Evolutionary conservation across 1,284 basidiomycete species (phyloP).

Genomic region (Cutaneotrichosporon spelunceum): DNA sequence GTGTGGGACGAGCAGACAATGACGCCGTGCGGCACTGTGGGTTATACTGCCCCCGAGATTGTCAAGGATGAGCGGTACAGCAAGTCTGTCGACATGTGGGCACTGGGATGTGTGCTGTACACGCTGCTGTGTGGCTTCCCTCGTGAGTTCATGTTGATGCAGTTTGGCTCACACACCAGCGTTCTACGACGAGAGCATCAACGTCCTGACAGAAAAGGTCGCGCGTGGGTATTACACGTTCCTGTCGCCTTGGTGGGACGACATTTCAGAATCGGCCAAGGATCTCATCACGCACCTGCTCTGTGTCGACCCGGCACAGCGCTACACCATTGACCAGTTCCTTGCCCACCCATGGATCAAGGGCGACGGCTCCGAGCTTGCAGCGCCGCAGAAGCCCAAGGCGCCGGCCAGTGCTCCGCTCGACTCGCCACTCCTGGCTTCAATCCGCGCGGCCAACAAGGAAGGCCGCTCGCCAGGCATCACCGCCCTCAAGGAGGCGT

Average conservation of each 20-base stretch:
- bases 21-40: slow-evolving; percentile 98
- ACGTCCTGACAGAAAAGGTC: slow-evolving; percentile 96
- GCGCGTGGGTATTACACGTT: slow-evolving; percentile 97
- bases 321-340: slow-evolving; percentile 98
- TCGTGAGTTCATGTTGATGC: slow-evolving; percentile 49
- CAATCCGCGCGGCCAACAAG: slow-evolving; percentile 65
- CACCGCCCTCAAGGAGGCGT: slow-evolving; percentile 91
- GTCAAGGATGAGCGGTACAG: slow-evolving; percentile 99
- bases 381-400: slow-evolving; percentile 48
- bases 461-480: slow-evolving; percentile 90
- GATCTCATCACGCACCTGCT: slow-evolving; percentile 92
- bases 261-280: slow-evolving; percentile 84
- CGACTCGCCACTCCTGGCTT: slow-evolving; percentile 86
- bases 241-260: slow-evolving; percentile 99
- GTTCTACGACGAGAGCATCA: slow-evolving; percentile 99
- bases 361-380: slow-evolving; percentile 53
- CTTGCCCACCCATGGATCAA: slow-evolving; percentile 86
- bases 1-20: slow-evolving; percentile 99
- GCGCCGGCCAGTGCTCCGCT: slow-evolving; percentile 57
- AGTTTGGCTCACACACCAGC: slow-evolving; percentile 50
- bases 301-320: slow-evolving; percentile 90
- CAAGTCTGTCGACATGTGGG: slow-evolving; percentile 99
- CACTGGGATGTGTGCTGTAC: slow-evolving; percentile 95
- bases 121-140: slow-evolving; percentile 98
- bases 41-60: slow-evolving; percentile 98